Evolutionary conservation across 2,329 filamentous ascomycete genomes (phyloP).

Genomic region (Phaeosphaeriaceae sp.): DNA sequence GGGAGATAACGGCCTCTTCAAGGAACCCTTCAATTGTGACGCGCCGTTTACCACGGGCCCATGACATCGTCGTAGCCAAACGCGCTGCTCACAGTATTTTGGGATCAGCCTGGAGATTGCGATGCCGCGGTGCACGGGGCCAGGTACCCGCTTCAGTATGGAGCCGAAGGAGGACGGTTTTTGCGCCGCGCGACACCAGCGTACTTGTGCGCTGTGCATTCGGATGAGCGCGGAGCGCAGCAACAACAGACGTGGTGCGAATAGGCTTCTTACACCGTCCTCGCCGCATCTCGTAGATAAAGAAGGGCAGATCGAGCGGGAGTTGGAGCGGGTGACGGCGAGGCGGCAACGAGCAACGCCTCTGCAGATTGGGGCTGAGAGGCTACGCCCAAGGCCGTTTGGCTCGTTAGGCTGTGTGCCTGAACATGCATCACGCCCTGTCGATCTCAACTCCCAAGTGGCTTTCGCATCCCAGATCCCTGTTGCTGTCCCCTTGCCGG

Average conservation of each 20-base stretch:
- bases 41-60: not conserved
- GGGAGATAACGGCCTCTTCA: not conserved
- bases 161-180: not conserved
- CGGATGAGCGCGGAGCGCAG: slow-evolving; percentile 1
- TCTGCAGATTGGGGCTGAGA: slow-evolving; percentile 9
- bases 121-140: slow-evolving; percentile 14
- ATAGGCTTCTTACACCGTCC: slow-evolving; percentile 2
- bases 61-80: slow-evolving; percentile 12
- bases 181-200: slow-evolving; percentile 7
- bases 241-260: slow-evolving; percentile 8
- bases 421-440: slow-evolving; percentile 18
- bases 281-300: slow-evolving; percentile 8
- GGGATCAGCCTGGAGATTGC: slow-evolving; percentile 17
- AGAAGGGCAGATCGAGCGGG: not conserved
- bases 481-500: slow-evolving; percentile 26
- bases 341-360: not conserved
- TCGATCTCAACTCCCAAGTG: not conserved
- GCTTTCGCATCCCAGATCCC: slow-evolving; percentile 3
- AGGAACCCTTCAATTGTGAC: not conserved
- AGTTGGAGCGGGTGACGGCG: not conserved
- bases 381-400: slow-evolving; percentile 17
- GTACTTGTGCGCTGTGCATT: slow-evolving; percentile 8
- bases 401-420: slow-evolving; percentile 27
- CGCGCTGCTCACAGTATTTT: slow-evolving; percentile 3
- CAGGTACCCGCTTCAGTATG: slow-evolving; percentile 10